Evolutionary conservation across 78 protist genomes (phyloP).

Genomic region (Monosiga brevicollis): DNA sequence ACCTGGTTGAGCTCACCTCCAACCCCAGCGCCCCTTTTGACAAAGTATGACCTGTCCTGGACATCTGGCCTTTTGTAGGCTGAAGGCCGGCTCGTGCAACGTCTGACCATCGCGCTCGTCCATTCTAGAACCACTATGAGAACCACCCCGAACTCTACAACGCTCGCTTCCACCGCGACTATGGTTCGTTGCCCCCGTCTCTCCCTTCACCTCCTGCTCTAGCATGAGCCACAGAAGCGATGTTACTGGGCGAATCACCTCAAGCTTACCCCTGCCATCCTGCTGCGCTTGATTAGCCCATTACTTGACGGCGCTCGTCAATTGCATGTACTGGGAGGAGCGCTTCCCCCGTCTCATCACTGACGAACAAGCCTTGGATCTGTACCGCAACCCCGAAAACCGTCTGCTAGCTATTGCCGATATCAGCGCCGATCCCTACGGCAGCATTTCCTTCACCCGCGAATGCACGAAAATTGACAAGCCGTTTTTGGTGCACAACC

Average conservation of each 20-base stretch:
- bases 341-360: slow-evolving; percentile 71
- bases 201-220: too few relatives aligned
- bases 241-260: too few relatives aligned
- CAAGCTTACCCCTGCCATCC: too few relatives aligned
- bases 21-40: neutral
- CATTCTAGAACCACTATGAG: slow-evolving; percentile 62
- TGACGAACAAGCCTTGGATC: slow-evolving; percentile 39
- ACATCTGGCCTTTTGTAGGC: neutral
- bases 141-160: slow-evolving; percentile 61
- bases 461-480: slow-evolving; percentile 68
- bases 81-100: too few relatives aligned
- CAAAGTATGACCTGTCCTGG: neutral
- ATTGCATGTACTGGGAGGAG: slow-evolving; percentile 85
- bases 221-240: too few relatives aligned
- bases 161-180: slow-evolving; percentile 39
- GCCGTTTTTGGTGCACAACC: slow-evolving; percentile 71
- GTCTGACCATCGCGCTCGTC: too few relatives aligned
- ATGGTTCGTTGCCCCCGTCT: too few relatives aligned
- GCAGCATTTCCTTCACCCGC: slow-evolving; percentile 65
- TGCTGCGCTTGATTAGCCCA: too few relatives aligned
- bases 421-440: slow-evolving; percentile 75
- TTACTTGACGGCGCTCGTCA: too few relatives aligned
- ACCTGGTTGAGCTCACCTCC: neutral
- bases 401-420: slow-evolving; percentile 62
- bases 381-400: slow-evolving; percentile 9